These are phyloP conservation scores for Schoenoplectus triqueter DNA, from an alignment of 202 grass and related monocot species.

Conservation along the genomic window DNA sequence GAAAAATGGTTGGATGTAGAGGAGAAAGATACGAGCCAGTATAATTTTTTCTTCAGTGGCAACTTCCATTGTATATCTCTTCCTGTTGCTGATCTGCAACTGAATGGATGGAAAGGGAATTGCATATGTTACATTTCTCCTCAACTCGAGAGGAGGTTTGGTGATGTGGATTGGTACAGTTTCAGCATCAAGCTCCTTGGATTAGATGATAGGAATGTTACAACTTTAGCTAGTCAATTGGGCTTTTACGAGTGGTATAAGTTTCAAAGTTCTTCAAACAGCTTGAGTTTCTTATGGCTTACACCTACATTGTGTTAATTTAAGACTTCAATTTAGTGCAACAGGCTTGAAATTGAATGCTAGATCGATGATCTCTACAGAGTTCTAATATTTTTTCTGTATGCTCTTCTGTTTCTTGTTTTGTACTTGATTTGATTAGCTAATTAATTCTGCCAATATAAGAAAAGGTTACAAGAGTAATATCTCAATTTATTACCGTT, in stretches of 20 bases:
- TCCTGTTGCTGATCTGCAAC: neutral
- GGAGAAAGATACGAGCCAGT: neutral
- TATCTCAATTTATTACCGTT: conserved; percentile 63
- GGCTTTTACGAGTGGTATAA: neutral
- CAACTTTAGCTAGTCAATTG: neutral
- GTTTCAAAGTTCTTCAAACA: neutral
- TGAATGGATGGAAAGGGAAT: neutral
- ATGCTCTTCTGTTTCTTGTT: too few species aligned
- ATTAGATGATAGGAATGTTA: neutral
- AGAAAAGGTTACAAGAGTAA: conserved; percentile 16
- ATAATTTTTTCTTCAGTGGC: neutral
- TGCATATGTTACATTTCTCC: neutral
- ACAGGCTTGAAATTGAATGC: too few species aligned
- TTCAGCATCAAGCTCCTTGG: neutral
- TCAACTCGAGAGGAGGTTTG: neutral
- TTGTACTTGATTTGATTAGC: too few species aligned
- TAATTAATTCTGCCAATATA: too few species aligned
- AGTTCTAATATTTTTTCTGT: too few species aligned
- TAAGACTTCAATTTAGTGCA: neutral
- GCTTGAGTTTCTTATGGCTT: neutral
- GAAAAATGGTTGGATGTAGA: neutral
- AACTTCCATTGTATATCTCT: neutral
- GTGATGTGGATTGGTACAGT: neutral
- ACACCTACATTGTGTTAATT: neutral
- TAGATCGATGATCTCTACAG: too few species aligned